These are phyloP conservation scores for Mortierella sp. DNA, from an alignment of 371 early-diverging fungal genomes.

Conservation along the genomic window DNA sequence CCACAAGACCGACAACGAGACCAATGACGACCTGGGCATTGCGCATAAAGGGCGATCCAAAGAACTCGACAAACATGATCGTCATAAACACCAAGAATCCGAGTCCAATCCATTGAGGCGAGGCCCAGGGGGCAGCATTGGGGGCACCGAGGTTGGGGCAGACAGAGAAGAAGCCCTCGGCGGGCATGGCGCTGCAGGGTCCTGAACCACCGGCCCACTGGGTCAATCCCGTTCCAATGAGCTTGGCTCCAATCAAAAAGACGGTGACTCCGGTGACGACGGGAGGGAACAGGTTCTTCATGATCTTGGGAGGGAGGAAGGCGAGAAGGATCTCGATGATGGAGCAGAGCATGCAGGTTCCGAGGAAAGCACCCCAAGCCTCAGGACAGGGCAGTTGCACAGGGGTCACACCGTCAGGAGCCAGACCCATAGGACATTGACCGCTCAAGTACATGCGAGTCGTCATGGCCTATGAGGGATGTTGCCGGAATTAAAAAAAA, in stretches of 20 bases:
- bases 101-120: conserved; percentile 64
- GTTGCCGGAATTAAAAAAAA: not conserved
- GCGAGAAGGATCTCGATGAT: conserved; percentile 61
- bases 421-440: conserved; percentile 60
- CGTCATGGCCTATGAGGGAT: conserved; percentile 59
- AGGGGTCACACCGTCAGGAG: conserved; percentile 56
- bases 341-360: conserved; percentile 68
- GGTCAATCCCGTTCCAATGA: conserved; percentile 61
- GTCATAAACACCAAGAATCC: conserved; percentile 69
- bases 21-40: conserved; percentile 65
- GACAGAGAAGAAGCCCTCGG: conserved; percentile 55
- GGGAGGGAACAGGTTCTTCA: conserved; percentile 66
- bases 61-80: conserved; percentile 67
- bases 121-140: conserved; percentile 68
- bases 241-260: conserved; percentile 64
- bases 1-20: conserved; percentile 59
- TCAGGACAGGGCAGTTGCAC: conserved; percentile 65
- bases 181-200: conserved; percentile 53
- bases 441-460: conserved; percentile 59
- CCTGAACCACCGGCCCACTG: conserved; percentile 68
- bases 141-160: conserved; percentile 60
- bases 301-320: conserved; percentile 64
- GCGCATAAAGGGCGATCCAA: conserved; percentile 71
- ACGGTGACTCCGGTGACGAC: conserved; percentile 67
- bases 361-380: conserved; percentile 69